Conservation (phyloP, 2,329 filamentous ascomycete species). For the Xylaria multiplex region DNA sequence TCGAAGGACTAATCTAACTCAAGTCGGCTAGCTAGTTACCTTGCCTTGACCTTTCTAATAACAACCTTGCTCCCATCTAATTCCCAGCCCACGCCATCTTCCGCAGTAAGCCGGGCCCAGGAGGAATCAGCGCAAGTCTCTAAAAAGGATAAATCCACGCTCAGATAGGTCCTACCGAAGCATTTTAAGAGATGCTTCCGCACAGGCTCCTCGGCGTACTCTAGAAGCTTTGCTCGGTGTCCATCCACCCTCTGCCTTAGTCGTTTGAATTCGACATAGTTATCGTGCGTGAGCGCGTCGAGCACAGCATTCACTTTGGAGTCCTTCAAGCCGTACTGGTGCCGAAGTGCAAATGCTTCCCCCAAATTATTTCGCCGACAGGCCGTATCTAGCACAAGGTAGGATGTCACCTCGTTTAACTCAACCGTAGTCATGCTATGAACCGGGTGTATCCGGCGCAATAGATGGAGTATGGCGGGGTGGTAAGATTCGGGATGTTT, state of each 20-base stretch:
- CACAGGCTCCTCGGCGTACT: slow-evolving; percentile 80
- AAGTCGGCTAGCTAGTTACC: slow-evolving; percentile 44
- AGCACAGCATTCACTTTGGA: slow-evolving; percentile 75
- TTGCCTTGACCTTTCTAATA: slow-evolving; percentile 70
- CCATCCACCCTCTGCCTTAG: slow-evolving; percentile 79
- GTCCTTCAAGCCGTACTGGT: slow-evolving; percentile 70
- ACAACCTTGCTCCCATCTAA: slow-evolving; percentile 76
- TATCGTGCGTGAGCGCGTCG: slow-evolving; percentile 77
- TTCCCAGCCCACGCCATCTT: slow-evolving; percentile 86
- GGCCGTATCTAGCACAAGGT: slow-evolving; percentile 86
- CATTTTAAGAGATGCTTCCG: slow-evolving; percentile 84
- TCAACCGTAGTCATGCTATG: slow-evolving; percentile 77
- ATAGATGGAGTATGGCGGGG: slow-evolving; percentile 82
- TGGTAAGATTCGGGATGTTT: slow-evolving; percentile 89
- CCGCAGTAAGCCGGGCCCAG: slow-evolving; percentile 77
- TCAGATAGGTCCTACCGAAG: slow-evolving; percentile 83
- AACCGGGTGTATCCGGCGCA: slow-evolving; percentile 74
- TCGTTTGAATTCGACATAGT: slow-evolving; percentile 83
- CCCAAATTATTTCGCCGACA: slow-evolving; percentile 81
- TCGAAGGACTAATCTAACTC: neutral
- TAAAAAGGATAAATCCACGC: slow-evolving; percentile 73
- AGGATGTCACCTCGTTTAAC: slow-evolving; percentile 80
- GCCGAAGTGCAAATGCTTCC: slow-evolving; percentile 75
- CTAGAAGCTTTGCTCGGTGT: slow-evolving; percentile 81
- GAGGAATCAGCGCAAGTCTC: slow-evolving; percentile 72